A percentile compares a stretch with the other conserved stretches of the same genome.
Evolutionary conservation across 768 basidiomycete species (phyloP).

Genomic region (Tulasnella sp.): DNA sequence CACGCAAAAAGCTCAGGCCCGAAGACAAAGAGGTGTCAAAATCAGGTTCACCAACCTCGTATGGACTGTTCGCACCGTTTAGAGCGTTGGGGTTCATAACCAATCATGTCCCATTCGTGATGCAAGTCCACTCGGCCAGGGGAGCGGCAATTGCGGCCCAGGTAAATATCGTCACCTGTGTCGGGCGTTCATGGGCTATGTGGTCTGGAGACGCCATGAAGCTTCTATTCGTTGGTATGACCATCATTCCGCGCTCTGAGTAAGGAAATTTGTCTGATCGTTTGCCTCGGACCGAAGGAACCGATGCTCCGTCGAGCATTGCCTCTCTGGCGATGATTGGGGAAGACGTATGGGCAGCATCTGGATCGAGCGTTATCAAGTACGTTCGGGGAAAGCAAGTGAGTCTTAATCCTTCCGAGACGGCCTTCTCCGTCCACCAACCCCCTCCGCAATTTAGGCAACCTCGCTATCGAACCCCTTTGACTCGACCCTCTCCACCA

Average conservation of each 20-base stretch:
- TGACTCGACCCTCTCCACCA: conserved; percentile 44
- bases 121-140: conserved; percentile 77
- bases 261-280: neutral
- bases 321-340: conserved; percentile 69
- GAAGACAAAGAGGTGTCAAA: neutral
- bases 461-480: conserved; percentile 53
- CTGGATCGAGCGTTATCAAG: conserved; percentile 57
- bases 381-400: conserved; percentile 88
- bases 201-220: conserved; percentile 95
- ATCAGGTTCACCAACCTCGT: neutral
- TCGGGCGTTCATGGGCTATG: conserved; percentile 84
- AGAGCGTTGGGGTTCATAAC: conserved; percentile 91
- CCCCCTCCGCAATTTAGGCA: conserved; percentile 31
- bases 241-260: neutral
- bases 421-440: neutral
- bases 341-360: conserved; percentile 73
- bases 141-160: conserved; percentile 75
- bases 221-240: conserved; percentile 85
- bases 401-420: conserved; percentile 5
- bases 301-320: conserved; percentile 66
- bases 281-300: conserved; percentile 42
- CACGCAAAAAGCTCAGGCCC: conserved; percentile 5
- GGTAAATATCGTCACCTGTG: conserved; percentile 72
- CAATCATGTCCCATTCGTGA: conserved; percentile 76
- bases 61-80: conserved; percentile 74